Conservation (phyloP, 345 rosid species). For the Pseudoturritis turrita region DNA sequence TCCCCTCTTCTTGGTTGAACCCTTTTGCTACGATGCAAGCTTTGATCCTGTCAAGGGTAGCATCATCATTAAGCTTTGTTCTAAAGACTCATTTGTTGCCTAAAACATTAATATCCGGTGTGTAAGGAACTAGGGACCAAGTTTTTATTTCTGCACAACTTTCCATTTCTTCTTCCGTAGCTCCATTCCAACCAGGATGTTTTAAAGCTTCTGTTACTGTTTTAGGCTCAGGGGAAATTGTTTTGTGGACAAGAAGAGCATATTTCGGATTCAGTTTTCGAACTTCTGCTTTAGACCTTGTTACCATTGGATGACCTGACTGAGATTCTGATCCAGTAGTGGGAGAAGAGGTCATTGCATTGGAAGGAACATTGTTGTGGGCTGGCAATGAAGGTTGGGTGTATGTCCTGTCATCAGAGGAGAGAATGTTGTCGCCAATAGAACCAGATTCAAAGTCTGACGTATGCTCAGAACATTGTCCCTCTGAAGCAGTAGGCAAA, state of each 20-base stretch:
- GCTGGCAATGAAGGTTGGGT: no score
- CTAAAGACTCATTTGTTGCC: background rate
- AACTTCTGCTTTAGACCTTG: background rate
- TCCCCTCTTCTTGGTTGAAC: background rate
- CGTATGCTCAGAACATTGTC: no score
- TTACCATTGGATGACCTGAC: background rate
- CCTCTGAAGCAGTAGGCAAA: no score
- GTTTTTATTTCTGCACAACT: background rate
- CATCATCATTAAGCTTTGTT: background rate
- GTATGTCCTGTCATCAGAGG: no score
- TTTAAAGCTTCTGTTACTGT: background rate
- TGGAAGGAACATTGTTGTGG: no score
- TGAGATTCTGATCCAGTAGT: no score
- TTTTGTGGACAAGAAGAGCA: background rate
- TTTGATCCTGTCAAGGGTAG: background rate
- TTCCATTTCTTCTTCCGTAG: background rate
- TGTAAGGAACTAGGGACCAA: background rate
- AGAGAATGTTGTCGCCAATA: no score
- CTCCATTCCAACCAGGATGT: background rate
- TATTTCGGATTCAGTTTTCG: background rate
- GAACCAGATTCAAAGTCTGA: no score
- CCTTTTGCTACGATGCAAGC: background rate
- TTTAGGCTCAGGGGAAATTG: background rate
- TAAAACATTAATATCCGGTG: background rate
- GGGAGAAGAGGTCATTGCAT: no score